phyloP scores from a whole-genome alignment of 495 filamentous ascomycete species.

The Hyaloscypha finlandica region DNA sequence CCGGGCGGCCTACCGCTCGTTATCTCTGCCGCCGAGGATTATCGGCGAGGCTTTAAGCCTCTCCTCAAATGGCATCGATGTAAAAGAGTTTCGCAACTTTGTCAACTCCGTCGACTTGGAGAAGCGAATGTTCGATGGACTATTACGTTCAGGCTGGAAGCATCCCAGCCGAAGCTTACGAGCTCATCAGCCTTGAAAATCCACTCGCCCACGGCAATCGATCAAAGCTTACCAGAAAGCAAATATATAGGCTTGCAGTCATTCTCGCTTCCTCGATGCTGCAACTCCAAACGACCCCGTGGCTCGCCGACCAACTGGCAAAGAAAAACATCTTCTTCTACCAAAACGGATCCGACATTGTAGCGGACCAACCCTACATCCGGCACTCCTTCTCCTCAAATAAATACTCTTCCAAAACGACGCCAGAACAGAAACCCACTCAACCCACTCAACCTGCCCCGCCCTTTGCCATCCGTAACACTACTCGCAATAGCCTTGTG shows the following conservation, averaged over 20 bases:
- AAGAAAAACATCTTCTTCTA: slow-evolving; percentile 35
- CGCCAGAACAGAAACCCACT: not conserved
- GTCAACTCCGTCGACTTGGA: slow-evolving; percentile 26
- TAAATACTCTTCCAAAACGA: not conserved
- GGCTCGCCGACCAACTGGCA: slow-evolving; percentile 25
- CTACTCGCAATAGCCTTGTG: not conserved
- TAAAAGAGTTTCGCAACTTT: slow-evolving; percentile 26
- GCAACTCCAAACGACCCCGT: slow-evolving; percentile 35
- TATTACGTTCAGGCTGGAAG: slow-evolving; percentile 25
- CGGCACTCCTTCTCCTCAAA: not conserved
- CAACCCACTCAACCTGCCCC: not conserved
- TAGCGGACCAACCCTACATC: slow-evolving; percentile 19
- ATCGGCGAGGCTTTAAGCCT: slow-evolving; percentile 33
- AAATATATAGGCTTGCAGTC: slow-evolving; percentile 32
- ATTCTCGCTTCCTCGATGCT: slow-evolving; percentile 34
- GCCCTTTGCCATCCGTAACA: not conserved
- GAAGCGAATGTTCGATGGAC: slow-evolving; percentile 24
- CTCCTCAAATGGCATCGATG: slow-evolving; percentile 32
- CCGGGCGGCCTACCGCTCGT: slow-evolving; percentile 39
- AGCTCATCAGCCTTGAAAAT: slow-evolving; percentile 10
- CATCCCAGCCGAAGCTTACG: not conserved
- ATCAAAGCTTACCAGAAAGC: slow-evolving; percentile 11
- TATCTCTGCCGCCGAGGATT: slow-evolving; percentile 36
- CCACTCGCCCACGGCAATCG: slow-evolving; percentile 1
- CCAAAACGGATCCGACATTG: slow-evolving; percentile 3